These are phyloP conservation scores for Pseudonectria foliicola DNA, from an alignment of 2,329 filamentous ascomycete species.

Conservation along the genomic window DNA sequence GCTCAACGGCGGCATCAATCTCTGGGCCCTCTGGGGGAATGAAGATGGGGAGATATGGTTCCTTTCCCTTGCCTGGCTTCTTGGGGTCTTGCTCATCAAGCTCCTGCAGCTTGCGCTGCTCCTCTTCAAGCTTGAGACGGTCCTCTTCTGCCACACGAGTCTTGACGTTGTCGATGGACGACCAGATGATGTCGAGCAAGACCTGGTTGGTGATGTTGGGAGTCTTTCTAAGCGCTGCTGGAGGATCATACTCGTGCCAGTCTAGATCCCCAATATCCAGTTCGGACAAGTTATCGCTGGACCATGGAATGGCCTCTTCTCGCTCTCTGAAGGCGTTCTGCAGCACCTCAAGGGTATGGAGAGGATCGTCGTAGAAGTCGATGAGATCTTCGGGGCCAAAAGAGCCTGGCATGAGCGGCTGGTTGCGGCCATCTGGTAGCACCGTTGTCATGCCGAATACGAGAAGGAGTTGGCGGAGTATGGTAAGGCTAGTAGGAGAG, in stretches of 20 bases:
- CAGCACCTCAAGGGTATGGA: conserved; percentile 16
- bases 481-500: too few relatives aligned
- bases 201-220: conserved; percentile 33
- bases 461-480: too few relatives aligned
- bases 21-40: conserved; percentile 14
- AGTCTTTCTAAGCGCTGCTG: conserved; percentile 31
- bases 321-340: conserved; percentile 18
- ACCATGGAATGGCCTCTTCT: conserved; percentile 13
- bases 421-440: conserved; percentile 6
- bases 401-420: conserved; percentile 21
- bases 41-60: conserved; percentile 30
- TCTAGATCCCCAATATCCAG: conserved; percentile 27
- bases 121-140: conserved; percentile 21
- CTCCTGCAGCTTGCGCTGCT: conserved; percentile 17
- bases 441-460: not conserved
- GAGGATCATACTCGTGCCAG: conserved; percentile 42
- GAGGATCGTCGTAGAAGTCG: conserved; percentile 23
- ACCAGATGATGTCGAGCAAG: conserved; percentile 33
- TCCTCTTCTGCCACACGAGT: conserved; percentile 27
- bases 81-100: conserved; percentile 8
- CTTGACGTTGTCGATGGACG: conserved; percentile 40
- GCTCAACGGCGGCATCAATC: not conserved
- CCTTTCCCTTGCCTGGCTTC: conserved; percentile 24
- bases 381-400: conserved; percentile 25
- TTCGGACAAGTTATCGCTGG: conserved; percentile 13